Conservation (phyloP, 495 filamentous ascomycete species). For the Hypoxylon perforatum region DNA sequence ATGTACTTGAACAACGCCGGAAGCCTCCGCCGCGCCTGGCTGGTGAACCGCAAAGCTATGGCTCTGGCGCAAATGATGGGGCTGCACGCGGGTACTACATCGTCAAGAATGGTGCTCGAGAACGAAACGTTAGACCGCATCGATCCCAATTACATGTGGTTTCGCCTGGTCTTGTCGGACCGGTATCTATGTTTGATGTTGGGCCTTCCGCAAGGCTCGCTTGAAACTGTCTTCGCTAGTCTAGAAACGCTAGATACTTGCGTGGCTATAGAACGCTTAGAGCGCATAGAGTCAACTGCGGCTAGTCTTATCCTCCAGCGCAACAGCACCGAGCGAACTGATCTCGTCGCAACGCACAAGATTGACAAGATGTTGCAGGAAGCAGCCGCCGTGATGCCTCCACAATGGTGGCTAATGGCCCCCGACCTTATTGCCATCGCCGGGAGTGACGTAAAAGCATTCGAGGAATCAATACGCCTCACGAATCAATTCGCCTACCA, state of each 20-base stretch:
- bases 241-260: constrained; percentile 29
- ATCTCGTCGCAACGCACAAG: constrained; percentile 36
- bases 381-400: constrained; percentile 46
- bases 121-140: constrained; percentile 16
- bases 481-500: constrained; percentile 49
- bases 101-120: constrained; percentile 13
- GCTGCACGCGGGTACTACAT: constrained; percentile 44
- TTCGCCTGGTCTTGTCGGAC: constrained; percentile 48
- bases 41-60: constrained; percentile 57
- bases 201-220: constrained; percentile 45
- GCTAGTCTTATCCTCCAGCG: constrained; percentile 42
- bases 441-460: constrained; percentile 18
- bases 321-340: constrained; percentile 32
- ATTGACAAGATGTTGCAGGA: constrained; percentile 47
- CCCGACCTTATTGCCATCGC: constrained; percentile 13
- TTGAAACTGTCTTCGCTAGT: constrained; percentile 35
- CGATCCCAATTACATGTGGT: constrained; percentile 45
- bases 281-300: constrained; percentile 44
- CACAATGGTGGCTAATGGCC: constrained; percentile 48
- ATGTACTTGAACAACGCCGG: constrained; percentile 60
- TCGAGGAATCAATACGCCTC: constrained; percentile 39
- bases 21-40: constrained; percentile 58
- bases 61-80: constrained; percentile 59
- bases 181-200: constrained; percentile 50
- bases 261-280: constrained; percentile 42